These are phyloP conservation scores for Ceratocystis alfenasii DNA, from an alignment of 2,329 filamentous ascomycete genomes.

Conservation along the genomic window DNA sequence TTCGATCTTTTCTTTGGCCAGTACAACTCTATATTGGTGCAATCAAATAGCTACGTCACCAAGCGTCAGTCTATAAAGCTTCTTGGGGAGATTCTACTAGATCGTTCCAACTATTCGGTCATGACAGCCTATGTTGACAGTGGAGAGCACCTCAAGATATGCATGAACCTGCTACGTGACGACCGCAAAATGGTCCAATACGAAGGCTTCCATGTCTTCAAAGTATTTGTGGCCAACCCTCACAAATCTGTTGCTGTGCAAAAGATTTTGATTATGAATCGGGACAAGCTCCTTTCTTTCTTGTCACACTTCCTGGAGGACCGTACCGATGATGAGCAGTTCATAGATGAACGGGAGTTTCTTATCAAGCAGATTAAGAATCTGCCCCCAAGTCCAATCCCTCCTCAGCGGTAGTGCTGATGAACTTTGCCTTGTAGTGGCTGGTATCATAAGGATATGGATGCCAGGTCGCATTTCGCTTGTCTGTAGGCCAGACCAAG, in stretches of 20 bases:
- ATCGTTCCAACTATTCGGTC: conserved; percentile 91
- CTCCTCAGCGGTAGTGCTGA: conserved; percentile 34
- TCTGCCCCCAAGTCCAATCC: conserved; percentile 48
- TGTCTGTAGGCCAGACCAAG: neutral
- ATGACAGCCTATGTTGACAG: conserved; percentile 97
- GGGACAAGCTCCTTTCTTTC: conserved; percentile 80
- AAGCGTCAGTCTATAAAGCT: conserved; percentile 97
- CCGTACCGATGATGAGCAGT: conserved; percentile 93
- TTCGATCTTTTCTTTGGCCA: conserved; percentile 86
- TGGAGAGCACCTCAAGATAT: conserved; percentile 91
- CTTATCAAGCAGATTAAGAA: conserved; percentile 84
- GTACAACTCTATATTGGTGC: conserved; percentile 78
- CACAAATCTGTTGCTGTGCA: conserved; percentile 96
- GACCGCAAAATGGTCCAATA: conserved; percentile 99
- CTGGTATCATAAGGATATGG: neutral
- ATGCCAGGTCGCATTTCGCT: neutral
- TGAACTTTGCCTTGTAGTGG: neutral
- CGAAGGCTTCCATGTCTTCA: conserved; percentile 98
- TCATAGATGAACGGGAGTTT: conserved; percentile 95
- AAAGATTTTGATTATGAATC: conserved; percentile 91
- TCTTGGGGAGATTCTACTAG: conserved; percentile 84
- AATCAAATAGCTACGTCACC: conserved; percentile 92
- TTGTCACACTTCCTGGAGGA: conserved; percentile 87
- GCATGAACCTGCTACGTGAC: conserved; percentile 92
- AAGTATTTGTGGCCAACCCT: conserved; percentile 97